These are phyloP conservation scores for Intubia oerlemansii DNA, from an alignment of 2,329 filamentous ascomycete species.

Conservation along the genomic window DNA sequence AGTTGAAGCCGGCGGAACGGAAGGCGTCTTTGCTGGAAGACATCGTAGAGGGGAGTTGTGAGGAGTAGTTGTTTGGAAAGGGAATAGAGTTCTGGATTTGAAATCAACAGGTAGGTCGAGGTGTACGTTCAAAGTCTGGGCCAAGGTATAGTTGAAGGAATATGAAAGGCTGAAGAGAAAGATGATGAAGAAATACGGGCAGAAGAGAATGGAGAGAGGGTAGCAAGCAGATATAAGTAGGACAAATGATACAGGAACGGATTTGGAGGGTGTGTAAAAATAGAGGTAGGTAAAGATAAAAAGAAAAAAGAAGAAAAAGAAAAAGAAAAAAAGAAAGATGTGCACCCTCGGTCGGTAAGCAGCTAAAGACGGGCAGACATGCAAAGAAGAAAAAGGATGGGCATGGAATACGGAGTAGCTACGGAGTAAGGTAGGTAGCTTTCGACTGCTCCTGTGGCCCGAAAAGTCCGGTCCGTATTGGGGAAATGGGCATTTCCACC, in stretches of 20 bases:
- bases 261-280: neutral
- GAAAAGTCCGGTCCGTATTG: too few relatives aligned
- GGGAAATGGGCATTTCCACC: too few relatives aligned
- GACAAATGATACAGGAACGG: neutral
- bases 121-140: neutral
- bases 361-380: too few relatives aligned
- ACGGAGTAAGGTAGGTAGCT: too few relatives aligned
- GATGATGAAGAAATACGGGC: too few relatives aligned
- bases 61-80: too few relatives aligned
- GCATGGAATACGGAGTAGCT: too few relatives aligned
- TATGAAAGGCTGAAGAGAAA: neutral
- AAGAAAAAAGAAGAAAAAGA: neutral
- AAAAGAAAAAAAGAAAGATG: conserved; percentile 1
- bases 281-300: neutral
- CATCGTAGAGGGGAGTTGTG: conserved; percentile 2
- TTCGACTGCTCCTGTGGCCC: too few relatives aligned
- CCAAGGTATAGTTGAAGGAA: neutral
- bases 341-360: neutral
- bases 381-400: too few relatives aligned
- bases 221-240: neutral
- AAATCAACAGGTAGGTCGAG: too few relatives aligned
- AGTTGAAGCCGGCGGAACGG: conserved; percentile 9
- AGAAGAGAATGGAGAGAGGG: too few relatives aligned
- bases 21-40: conserved; percentile 9
- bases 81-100: too few relatives aligned